phyloP scores from a whole-genome alignment of 257 asterid genomes.

The Fraxinus cuspidata region DNA sequence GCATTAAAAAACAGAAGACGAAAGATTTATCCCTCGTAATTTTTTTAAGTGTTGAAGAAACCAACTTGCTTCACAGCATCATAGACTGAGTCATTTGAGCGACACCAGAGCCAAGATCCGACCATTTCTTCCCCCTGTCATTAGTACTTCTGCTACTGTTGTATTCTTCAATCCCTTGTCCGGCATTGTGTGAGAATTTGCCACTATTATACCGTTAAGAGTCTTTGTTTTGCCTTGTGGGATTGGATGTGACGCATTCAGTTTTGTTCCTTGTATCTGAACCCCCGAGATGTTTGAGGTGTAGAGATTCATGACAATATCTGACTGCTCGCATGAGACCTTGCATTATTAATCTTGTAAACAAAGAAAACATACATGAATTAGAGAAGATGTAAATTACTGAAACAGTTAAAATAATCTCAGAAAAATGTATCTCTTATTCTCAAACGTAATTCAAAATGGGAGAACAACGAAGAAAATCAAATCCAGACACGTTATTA shows the following conservation, averaged over 20 bases:
- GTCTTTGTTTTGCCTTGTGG: slow-evolving; percentile 18
- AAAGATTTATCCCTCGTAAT: not conserved
- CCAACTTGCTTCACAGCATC: slow-evolving; percentile 74
- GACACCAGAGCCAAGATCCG: slow-evolving; percentile 73
- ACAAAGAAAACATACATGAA: not conserved
- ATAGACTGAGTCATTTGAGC: slow-evolving; percentile 52
- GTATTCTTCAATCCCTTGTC: slow-evolving; percentile 64
- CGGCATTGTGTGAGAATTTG: slow-evolving; percentile 31
- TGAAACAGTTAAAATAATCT: not conserved
- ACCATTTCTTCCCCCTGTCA: slow-evolving; percentile 53
- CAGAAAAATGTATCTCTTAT: no score
- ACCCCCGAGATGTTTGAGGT: slow-evolving; percentile 25
- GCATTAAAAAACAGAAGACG: not conserved
- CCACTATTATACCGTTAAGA: slow-evolving; percentile 18
- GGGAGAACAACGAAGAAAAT: not conserved
- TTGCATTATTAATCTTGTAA: slow-evolving; percentile 46
- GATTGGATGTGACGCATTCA: slow-evolving; percentile 27
- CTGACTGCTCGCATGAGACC: slow-evolving; percentile 41
- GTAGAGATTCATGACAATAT: slow-evolving; percentile 35
- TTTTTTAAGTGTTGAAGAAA: slow-evolving; percentile 15
- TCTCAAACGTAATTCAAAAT: not conserved
- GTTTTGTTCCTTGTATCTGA: slow-evolving; percentile 15
- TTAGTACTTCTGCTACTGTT: slow-evolving; percentile 59
- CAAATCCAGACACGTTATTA: no score
- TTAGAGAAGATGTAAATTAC: not conserved